Evolutionary conservation across 495 filamentous ascomycete species (phyloP), one percentile per base, ranked within the genome.

Genomic region (Elaphomyces granulatus): DNA sequence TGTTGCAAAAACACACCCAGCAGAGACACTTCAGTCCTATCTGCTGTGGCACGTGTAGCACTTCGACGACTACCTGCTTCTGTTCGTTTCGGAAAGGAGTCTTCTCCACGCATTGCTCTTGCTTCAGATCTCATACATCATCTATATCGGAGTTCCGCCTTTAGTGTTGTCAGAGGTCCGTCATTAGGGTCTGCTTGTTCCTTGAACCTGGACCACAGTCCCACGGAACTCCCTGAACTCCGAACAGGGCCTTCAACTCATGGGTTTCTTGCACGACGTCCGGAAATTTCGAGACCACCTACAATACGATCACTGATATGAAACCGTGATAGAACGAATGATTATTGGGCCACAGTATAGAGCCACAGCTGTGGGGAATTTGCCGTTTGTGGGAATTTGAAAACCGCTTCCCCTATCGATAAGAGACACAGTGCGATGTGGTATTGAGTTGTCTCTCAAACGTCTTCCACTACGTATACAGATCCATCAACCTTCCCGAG

Each of bases 61-160:
- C 10, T 9, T 15, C 37, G 17, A 21, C 37, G 30, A 18, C 19
- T 16, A 15, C 21, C 2, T 57, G 54, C 34, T 57, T 54, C 37
- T 57, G 54, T 30, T 35, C 37, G n/a, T 16, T 35, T 4, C 38
- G 44, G 2, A 48, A 52, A 30, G 50, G 42, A 1, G 45, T 47
- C 1, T 58, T 46, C 20, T 54, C 51, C 2, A 52, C 53, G 0
- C 50, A 20, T 31, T 55, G 53, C 35, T 37, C 38, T 16, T 54
- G 51, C 20, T 51, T 57, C 38, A 34, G 38, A 10, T 49, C 47
- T 1, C 55, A 52, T 2, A 8, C 50, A 12, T 46, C 50, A 1
- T 52, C 53, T 15, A 55, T 58, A 34, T 44, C 49, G 4, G 46
- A 48, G 30, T 52, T 40, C 20, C 48, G 47, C 6, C 12, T 28